These are phyloP conservation scores for Globisporangium nunn DNA, from an alignment of 352 stramenopile genomes.

Conservation along the genomic window DNA sequence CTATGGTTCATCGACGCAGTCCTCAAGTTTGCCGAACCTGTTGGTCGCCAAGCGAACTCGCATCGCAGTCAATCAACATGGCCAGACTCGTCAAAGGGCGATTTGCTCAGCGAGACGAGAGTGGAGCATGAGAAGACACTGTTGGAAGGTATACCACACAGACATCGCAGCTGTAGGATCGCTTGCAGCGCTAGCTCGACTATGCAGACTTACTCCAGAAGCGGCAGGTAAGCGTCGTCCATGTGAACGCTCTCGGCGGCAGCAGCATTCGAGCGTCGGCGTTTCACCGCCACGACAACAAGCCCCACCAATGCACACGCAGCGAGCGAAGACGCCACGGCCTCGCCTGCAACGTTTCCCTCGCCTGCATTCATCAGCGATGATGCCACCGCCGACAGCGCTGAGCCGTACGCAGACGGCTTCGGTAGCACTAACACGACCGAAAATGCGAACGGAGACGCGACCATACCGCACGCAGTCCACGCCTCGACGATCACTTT, in stretches of 20 bases:
- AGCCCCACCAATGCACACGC: slow-evolving; percentile 38
- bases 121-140: too few relatives aligned
- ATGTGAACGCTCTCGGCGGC: slow-evolving; percentile 11
- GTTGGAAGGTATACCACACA: too few relatives aligned
- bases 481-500: slow-evolving; percentile 50
- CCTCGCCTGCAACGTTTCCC: slow-evolving; percentile 11
- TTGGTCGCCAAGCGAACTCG: too few relatives aligned
- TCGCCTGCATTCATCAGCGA: slow-evolving; percentile 1
- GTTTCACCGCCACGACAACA: slow-evolving; percentile 27
- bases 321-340: slow-evolving; percentile 6
- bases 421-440: slow-evolving; percentile 55
- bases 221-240: slow-evolving; percentile 44
- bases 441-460: slow-evolving; percentile 26
- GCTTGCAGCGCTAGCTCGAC: background rate
- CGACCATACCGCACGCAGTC: slow-evolving; percentile 40
- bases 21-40: too few relatives aligned
- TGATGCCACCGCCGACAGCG: slow-evolving; percentile 4
- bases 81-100: too few relatives aligned
- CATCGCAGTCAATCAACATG: too few relatives aligned
- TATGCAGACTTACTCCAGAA: slow-evolving; percentile 25
- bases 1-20: too few relatives aligned
- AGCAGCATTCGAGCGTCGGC: slow-evolving; percentile 7
- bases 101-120: too few relatives aligned
- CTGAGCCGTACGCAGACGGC: slow-evolving; percentile 2
- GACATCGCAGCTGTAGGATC: background rate